phyloP scores from a whole-genome alignment of 345 rosid genomes.

The Aquilaria sinensis region DNA sequence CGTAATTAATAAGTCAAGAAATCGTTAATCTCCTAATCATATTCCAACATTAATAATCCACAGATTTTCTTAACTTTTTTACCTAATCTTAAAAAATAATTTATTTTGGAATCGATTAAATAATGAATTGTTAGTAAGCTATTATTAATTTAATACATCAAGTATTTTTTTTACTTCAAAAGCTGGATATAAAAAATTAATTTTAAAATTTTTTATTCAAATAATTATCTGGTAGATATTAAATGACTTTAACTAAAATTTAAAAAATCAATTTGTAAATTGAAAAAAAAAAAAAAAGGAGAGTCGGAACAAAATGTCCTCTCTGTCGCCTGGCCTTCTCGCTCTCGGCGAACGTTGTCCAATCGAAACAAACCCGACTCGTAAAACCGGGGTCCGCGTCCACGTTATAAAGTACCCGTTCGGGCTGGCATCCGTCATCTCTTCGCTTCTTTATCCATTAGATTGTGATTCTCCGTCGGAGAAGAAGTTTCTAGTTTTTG shows the following conservation, averaged over 20 bases:
- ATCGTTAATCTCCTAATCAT: no score
- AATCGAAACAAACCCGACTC: constrained; percentile 9
- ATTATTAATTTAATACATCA: no score
- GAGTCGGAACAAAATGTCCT: not conserved
- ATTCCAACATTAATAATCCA: no score
- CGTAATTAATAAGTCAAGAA: no score
- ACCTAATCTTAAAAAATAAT: no score
- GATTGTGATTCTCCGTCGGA: not conserved
- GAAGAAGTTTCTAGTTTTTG: constrained; percentile 5
- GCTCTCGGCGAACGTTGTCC: constrained; percentile 2
- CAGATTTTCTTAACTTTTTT: no score
- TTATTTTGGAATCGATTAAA: no score
- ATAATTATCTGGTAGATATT: not conserved
- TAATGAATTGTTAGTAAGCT: no score
- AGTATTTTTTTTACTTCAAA: not conserved
- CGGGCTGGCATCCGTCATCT: not conserved
- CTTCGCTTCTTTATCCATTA: not conserved
- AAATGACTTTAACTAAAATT: not conserved
- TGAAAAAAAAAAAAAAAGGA: not conserved
- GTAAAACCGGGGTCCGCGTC: constrained; percentile 10
- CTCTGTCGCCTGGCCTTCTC: not conserved
- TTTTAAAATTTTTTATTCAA: not conserved
- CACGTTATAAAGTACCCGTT: not conserved
- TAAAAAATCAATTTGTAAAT: not conserved
- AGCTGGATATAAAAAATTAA: not conserved